Conservation (phyloP, 352 stramenopile genomes). For the Phytopythium montanum region DNA sequence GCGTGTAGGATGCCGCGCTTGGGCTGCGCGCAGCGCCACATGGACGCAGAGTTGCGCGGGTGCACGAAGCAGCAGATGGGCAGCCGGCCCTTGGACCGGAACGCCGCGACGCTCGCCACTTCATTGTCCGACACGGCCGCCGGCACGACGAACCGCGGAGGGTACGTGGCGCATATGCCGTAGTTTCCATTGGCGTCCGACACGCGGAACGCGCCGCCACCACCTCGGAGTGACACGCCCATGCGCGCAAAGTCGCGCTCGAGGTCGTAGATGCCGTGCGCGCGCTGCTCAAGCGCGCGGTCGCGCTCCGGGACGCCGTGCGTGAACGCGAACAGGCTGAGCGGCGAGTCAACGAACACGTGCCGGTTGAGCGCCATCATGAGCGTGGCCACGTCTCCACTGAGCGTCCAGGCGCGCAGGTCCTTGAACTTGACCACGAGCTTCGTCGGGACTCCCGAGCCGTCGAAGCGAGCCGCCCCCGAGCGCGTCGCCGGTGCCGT, state of each 20-base stretch:
- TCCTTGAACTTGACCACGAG: constrained; percentile 84
- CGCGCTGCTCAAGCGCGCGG: constrained; percentile 29
- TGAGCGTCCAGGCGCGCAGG: constrained; percentile 60
- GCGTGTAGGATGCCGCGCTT: constrained; percentile 82
- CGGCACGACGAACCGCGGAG: constrained; percentile 69
- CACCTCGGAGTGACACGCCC: constrained; percentile 43
- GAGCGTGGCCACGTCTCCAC: constrained; percentile 56
- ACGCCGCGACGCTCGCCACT: constrained; percentile 63
- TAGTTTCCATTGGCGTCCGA: constrained; percentile 68
- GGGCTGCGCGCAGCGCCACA: constrained; percentile 85
- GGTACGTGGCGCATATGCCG: constrained; percentile 80
- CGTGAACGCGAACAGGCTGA: constrained; percentile 72
- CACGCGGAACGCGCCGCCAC: constrained; percentile 36
- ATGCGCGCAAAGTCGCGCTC: constrained; percentile 69
- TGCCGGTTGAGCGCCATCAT: constrained; percentile 69
- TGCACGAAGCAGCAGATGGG: constrained; percentile 84
- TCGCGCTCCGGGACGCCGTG: constrained; percentile 13
- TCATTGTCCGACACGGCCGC: constrained; percentile 56
- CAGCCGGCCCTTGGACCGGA: constrained; percentile 78
- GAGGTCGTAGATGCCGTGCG: constrained; percentile 64
- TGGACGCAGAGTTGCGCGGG: constrained; percentile 52
- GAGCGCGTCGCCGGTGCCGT: constrained; percentile 24
- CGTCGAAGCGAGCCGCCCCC: constrained; percentile 15
- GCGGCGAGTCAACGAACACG: constrained; percentile 64
- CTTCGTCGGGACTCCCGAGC: constrained; percentile 35